Evolutionary conservation across 2,329 filamentous ascomycete species (phyloP).

Genomic region (Bipolaris bicolor): DNA sequence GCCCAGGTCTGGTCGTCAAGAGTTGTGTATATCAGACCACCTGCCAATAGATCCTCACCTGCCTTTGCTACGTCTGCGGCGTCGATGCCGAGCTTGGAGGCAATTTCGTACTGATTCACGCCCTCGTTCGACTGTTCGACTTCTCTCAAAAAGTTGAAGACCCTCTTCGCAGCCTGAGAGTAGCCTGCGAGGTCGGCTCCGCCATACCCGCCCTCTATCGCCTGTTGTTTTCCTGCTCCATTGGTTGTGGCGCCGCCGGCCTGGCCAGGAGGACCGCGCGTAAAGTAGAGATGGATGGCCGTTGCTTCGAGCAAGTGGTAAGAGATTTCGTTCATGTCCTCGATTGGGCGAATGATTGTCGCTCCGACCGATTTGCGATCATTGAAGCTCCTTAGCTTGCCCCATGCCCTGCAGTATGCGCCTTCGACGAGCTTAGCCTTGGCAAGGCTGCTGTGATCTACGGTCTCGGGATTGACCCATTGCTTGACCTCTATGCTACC

Average conservation of each 20-base stretch:
- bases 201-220: conserved; percentile 35
- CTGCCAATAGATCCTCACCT: conserved; percentile 77
- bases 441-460: conserved; percentile 52
- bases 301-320: conserved; percentile 92
- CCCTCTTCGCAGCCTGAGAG: conserved; percentile 67
- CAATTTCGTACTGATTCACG: conserved; percentile 79
- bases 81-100: conserved; percentile 68
- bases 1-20: conserved; percentile 94
- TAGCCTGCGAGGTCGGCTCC: conserved; percentile 43
- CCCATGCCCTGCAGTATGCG: conserved; percentile 84
- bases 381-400: conserved; percentile 81
- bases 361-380: conserved; percentile 82
- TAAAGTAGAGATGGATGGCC: conserved; percentile 84
- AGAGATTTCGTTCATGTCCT: conserved; percentile 89
- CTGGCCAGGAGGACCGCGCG: conserved; percentile 67
- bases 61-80: conserved; percentile 73
- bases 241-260: conserved; percentile 46
- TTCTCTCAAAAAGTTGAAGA: conserved; percentile 73
- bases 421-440: conserved; percentile 69
- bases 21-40: conserved; percentile 85
- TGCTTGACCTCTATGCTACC: conserved; percentile 89
- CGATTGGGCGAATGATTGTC: conserved; percentile 78
- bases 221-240: conserved; percentile 28
- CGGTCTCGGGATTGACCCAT: conserved; percentile 72
- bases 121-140: conserved; percentile 79